Evolutionary conservation across 1,284 basidiomycete genomes (phyloP), one percentile per base, ranked within the genome.

Genomic region (Ustilago cynodontis): DNA sequence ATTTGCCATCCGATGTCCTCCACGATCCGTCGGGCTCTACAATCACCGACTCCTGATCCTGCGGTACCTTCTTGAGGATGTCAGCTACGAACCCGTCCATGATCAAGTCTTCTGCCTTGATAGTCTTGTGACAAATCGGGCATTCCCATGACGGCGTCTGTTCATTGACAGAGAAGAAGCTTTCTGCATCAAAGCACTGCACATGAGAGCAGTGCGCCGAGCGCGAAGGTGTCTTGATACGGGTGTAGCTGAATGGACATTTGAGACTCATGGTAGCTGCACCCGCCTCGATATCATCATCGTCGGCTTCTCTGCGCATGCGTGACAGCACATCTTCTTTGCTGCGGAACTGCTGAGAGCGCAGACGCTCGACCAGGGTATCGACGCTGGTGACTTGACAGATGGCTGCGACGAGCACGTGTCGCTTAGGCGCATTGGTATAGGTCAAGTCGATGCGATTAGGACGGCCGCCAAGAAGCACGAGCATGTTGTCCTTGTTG

Each of bases 111-210:
- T 93, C 92, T 13, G 91, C 88, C 73, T 92, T 90, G 62, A 99
- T 87, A 33, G 89, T 88, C 82, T 91, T 92, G 86, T 93, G 93
- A 87, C 97, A 99, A 41, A 95, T 92, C n/a, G 97, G 96, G 86
- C 97, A 99, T 43, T 92, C 87, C 93, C 94, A 99, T 33, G 94
- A 95, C 0, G 97, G 97, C 6, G 95, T 96, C 87, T 94, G 93
- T 82, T 96, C 93, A 90, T 98, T 99, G 85, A 97, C 91, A 24
- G 92, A 92, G 81, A 93, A 94, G 94, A 95, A 99, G 56, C 93
- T 94, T 22, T 90, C 89, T 0, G 95, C 95, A 86, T 99, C 97
- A 86, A 99, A 99, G 86, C 97, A 99, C 82, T 97, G 94, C 2
- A 93, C 88, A 86, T 99, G 97, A 24, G 93, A 90, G 85, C 97